Percentiles rank a stretch among this genome's conserved stretches.
phyloP scores from a whole-genome alignment of 192 early-diverging fungal genomes.

The Mortierella alpina region DNA sequence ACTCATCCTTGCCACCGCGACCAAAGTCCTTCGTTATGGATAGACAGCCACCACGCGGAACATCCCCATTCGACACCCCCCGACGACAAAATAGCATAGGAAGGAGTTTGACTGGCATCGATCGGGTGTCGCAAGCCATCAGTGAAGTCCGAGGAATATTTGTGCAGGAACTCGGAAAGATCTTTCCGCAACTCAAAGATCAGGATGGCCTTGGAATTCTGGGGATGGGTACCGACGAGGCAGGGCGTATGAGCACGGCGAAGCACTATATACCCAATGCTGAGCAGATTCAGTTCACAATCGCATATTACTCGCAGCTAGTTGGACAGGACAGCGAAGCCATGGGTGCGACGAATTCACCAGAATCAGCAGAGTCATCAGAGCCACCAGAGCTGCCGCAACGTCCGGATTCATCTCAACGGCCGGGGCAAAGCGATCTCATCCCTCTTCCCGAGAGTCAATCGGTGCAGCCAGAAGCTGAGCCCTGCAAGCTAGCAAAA shows the following conservation, averaged over 20 bases:
- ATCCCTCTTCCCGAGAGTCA: background rate
- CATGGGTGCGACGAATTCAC: background rate
- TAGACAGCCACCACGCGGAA: slow-evolving; percentile 21
- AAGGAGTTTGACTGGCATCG: slow-evolving; percentile 33
- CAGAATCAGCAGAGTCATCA: slow-evolving; percentile 1
- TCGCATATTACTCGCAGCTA: slow-evolving; percentile 43
- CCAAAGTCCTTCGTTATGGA: slow-evolving; percentile 46
- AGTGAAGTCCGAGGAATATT: slow-evolving; percentile 54
- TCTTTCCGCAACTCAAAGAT: slow-evolving; percentile 54
- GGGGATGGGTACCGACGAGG: slow-evolving; percentile 38
- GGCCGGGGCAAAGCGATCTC: background rate
- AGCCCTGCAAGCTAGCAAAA: background rate
- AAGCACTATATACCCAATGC: slow-evolving; percentile 50
- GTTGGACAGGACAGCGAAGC: slow-evolving; percentile 18
- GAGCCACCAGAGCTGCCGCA: background rate
- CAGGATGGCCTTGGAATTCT: slow-evolving; percentile 52
- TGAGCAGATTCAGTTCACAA: slow-evolving; percentile 50
- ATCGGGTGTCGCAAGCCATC: slow-evolving; percentile 49
- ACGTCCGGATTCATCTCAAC: background rate
- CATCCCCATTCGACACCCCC: slow-evolving; percentile 31
- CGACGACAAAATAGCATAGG: slow-evolving; percentile 18
- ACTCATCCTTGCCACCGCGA: slow-evolving; percentile 38
- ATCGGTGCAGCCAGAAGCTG: background rate
- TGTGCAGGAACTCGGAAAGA: slow-evolving; percentile 53
- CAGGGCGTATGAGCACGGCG: slow-evolving; percentile 4